These are phyloP conservation scores for Fraxinus paxiana DNA, from an alignment of 305 asterid species.

Conservation along the genomic window DNA sequence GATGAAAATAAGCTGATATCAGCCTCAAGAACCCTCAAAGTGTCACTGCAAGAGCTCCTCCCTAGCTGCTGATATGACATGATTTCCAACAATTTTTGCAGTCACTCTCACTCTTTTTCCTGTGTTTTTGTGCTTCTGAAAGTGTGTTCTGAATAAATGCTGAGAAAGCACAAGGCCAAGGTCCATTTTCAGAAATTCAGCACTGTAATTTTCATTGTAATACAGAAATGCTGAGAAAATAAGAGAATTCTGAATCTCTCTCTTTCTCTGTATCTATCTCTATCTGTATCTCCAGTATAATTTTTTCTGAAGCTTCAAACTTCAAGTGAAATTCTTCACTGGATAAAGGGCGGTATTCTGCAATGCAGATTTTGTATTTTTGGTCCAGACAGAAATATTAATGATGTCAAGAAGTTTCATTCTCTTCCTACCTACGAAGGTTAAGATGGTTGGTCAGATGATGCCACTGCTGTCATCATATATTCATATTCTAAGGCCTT, in stretches of 20 bases:
- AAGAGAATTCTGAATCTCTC: background rate
- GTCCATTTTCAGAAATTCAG: too few relatives aligned
- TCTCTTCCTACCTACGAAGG: slow-evolving; percentile 14
- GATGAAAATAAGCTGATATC: slow-evolving; percentile 1
- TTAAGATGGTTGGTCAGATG: background rate
- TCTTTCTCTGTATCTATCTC: background rate
- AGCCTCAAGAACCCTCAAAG: background rate
- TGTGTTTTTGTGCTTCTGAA: too few relatives aligned
- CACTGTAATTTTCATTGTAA: too few relatives aligned
- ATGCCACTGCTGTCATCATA: background rate
- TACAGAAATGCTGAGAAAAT: background rate
- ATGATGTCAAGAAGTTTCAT: slow-evolving; percentile 27
- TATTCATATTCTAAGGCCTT: background rate
- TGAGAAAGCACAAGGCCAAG: too few relatives aligned
- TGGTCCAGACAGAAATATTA: slow-evolving; percentile 29
- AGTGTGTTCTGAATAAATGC: too few relatives aligned
- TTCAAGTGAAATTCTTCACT: slow-evolving; percentile 14
- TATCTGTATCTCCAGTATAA: too few relatives aligned
- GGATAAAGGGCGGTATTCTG: slow-evolving; percentile 24
- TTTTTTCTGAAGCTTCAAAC: slow-evolving; percentile 25
- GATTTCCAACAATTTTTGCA: too few relatives aligned
- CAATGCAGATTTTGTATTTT: slow-evolving; percentile 8
- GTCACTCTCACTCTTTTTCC: too few relatives aligned
- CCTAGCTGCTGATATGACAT: too few relatives aligned
- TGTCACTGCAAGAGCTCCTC: too few relatives aligned